Evolutionary conservation across 2,329 filamentous ascomycete genomes (phyloP), one percentile per base, ranked within the genome.

Genomic region (Aulographum hederae): DNA sequence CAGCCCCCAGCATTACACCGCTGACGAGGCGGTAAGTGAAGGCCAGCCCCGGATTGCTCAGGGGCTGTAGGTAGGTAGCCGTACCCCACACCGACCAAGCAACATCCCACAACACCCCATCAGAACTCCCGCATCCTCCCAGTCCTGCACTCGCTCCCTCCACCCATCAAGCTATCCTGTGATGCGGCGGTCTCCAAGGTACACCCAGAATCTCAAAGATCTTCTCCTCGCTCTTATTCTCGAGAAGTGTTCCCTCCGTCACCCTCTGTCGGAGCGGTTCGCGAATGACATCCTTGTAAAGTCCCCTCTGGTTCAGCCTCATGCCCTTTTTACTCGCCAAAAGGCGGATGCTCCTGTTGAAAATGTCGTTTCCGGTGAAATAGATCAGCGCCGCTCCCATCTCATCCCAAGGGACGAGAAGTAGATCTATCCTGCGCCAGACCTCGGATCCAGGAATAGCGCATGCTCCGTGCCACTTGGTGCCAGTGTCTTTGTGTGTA

Each of bases 301-400:
- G 50, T 0, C 84, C 86, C 18, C 67, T 62, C 53, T 94, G 85
- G 42, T 93, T 94, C 33, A 95, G 49, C 31, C 78, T 58, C 80
- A 91, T 84, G 0, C 72, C 69, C 54, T 80, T 89, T 53, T 72
- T 82, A 25, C 72, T 69, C 11, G 84, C 82, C 39, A 94, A 51
- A 12, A 91, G 54, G 39, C 86, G 60, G 50, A 94, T 69, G 46
- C 80, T 91, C 12, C 85, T 64, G 50, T 94, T 94, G 57, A 94
- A 94, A 20, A 93, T 77, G 47, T 93, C 85, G 42, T 94, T 89
- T 1, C 86, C 86, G 0, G 86, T 94, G 46, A 94, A 95, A 47
- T 94, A 94, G n/a, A 94, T 67, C 38, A 94, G 50, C 0, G 85
- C 84, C 0, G 80, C 85, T 1, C 86, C 86, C 31, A 82, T 63